Evolutionary conservation across 139 green algal genomes (phyloP), one percentile per base, ranked within the genome.

Genomic region (Diplosphaera chodatii): DNA sequence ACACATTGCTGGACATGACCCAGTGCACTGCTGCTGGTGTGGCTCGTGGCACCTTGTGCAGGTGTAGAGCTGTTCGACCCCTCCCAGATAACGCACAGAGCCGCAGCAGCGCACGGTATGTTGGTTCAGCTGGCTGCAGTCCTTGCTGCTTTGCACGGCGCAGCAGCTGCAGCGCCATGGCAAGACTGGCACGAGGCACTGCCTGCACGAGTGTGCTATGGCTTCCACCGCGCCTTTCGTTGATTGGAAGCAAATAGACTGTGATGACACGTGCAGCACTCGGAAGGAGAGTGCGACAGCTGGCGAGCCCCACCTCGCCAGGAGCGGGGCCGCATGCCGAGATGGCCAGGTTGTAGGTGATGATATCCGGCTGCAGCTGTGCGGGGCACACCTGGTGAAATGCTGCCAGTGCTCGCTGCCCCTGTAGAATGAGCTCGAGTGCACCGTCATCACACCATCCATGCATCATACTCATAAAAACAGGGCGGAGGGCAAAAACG

Each of bases 101-200:
- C 30, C 77, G 29, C 32, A 88, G 76, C 18, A 89, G 72, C 28
- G 75, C 67, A 30, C 56, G 63, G 31, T 84, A 90, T 0, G 83
- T 88, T 77, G 78, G 68, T 21, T 59, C n/a, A 64, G 90, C 85
- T 25, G 84, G 75, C 25, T 28, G 23, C 63, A 88, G 65, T 3
- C 80, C 64, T 25, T 55, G 23, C n/a, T 25, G 48, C 68, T 69
- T 70, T 88, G 75, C 74, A 70, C 64, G 32, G 40, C 68, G 27
- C 68, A 74, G 48, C 27, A 82, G 63, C 32, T 85, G 70, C 48
- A n/a, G n/a, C n/a, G n/a, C n/a, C n/a, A n/a, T n/a, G n/a, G n/a
- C n/a, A n/a, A n/a, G n/a, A n/a, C n/a, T n/a, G n/a, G n/a, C n/a
- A n/a, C n/a, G n/a, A n/a, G n/a, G n/a, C n/a, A n/a, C n/a, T n/a